These are phyloP conservation scores for Dryadomyces quercus-mongolicae DNA, from an alignment of 2,329 filamentous ascomycete genomes.

Conservation along the genomic window DNA sequence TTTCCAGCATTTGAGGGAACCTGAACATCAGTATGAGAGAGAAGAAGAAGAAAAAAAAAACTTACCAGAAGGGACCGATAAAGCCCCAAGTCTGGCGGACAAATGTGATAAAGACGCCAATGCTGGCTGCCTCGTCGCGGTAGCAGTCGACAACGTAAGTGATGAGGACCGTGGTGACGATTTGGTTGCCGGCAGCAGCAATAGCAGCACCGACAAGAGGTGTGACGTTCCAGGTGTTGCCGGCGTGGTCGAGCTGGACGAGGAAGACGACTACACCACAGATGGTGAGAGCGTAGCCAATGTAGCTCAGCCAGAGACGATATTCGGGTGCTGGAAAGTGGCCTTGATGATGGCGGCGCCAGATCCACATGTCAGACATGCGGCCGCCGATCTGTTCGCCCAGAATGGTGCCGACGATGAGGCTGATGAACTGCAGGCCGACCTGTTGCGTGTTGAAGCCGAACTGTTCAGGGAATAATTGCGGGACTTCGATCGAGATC, in stretches of 20 bases:
- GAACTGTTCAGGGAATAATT: constrained; percentile 42
- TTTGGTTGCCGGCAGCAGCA: constrained; percentile 25
- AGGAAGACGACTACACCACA: constrained; percentile 41
- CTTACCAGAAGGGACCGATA: constrained; percentile 26
- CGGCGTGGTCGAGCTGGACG: constrained; percentile 21
- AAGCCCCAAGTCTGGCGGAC: constrained; percentile 42
- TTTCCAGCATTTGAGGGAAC: constrained; percentile 5
- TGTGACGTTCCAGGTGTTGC: constrained; percentile 37
- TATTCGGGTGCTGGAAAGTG: constrained; percentile 31
- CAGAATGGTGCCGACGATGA: constrained; percentile 44
- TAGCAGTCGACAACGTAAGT: constrained; percentile 50
- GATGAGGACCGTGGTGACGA: constrained; percentile 44
- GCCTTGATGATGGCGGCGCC: constrained; percentile 21
- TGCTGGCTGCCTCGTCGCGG: constrained; percentile 34
- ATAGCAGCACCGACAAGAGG: constrained; percentile 41
- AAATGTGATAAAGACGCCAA: constrained; percentile 47
- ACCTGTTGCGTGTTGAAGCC: constrained; percentile 44
- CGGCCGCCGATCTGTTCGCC: constrained; percentile 46
- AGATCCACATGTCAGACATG: constrained; percentile 41
- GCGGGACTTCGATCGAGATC: constrained; percentile 45
- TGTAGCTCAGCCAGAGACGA: constrained; percentile 44
- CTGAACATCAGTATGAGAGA: constrained; percentile 5
- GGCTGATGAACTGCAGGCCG: constrained; percentile 43
- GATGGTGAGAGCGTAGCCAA: constrained; percentile 36
- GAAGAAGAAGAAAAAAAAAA: neutral